Conservation (phyloP, 1,284 basidiomycete genomes). For the Leccinum subrobustum region DNA sequence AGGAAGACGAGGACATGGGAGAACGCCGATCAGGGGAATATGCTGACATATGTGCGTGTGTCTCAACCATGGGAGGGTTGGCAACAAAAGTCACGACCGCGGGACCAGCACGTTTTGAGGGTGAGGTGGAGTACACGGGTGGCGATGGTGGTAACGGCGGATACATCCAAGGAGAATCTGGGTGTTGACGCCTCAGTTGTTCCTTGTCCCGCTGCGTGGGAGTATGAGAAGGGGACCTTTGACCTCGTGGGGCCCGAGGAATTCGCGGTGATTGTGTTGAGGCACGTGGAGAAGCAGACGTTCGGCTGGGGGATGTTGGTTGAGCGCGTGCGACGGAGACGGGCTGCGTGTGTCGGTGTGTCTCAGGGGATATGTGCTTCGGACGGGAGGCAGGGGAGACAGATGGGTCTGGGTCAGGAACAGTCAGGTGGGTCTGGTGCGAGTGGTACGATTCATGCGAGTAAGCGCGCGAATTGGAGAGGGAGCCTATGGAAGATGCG, state of each 20-base stretch:
- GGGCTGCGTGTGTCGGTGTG: constrained; percentile 16
- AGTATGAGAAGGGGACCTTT: constrained; percentile 21
- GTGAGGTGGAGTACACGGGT: constrained; percentile 20
- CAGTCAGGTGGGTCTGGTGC: constrained; percentile 24
- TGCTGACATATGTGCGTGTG: constrained; percentile 11
- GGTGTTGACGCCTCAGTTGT: constrained; percentile 6
- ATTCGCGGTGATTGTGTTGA: constrained; percentile 16
- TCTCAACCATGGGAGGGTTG: constrained; percentile 12
- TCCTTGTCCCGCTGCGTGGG: constrained; percentile 17
- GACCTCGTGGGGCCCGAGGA: constrained; percentile 16
- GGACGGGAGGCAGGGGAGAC: constrained; percentile 1
- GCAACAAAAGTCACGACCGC: constrained; percentile 25
- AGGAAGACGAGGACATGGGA: constrained; percentile 33
- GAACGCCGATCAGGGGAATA: constrained; percentile 16
- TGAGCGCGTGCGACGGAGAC: constrained; percentile 9
- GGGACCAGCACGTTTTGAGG: constrained; percentile 20
- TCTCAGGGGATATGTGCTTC: neutral
- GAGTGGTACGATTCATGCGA: constrained; percentile 24
- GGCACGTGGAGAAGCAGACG: constrained; percentile 4
- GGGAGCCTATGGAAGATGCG: constrained; percentile 33
- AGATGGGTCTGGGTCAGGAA: constrained; percentile 21
- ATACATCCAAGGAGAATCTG: constrained; percentile 30
- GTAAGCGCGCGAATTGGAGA: constrained; percentile 24
- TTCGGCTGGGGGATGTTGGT: constrained; percentile 7
- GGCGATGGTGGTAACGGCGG: constrained; percentile 33